Base-by-base conservation (phyloP, 2,329 filamentous ascomycete genomes). In the Cladosporium sp. region DNA sequence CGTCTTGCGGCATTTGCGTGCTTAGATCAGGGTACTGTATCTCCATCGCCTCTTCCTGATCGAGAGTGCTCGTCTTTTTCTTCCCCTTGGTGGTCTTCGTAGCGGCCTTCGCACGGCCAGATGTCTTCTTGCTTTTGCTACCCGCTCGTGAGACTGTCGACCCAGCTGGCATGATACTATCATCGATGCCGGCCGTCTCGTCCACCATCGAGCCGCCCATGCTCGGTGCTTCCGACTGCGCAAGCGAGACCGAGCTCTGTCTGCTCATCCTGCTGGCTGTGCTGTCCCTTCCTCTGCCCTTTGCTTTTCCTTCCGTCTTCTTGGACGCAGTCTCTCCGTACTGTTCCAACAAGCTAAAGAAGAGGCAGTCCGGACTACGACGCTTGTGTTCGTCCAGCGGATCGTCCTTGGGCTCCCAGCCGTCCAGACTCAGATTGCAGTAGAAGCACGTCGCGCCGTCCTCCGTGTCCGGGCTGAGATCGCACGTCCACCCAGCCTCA, bases 361-460 rank as follows among this genome's bases (percentile, higher is more conserved):
- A 97, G 11, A 83, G 77, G 66, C 93, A 98, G 19, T 85, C 77
- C 0, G 89, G 82, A 1, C 85, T 86, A 60, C 93, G 83, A 51
- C 81, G 84, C 62, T 84, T 83, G 66, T 98, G 93, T 67, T 98
- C 93, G 56, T 95, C 84, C 84, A 86, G 81, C 56, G 93, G 93
- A 66, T 95, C 89, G 68, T 98, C 93, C 54, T 85, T 84, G 1
- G 86, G 85, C 66, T 97, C 93, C 93, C 95, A 98, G 6, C 90
- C 90, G 68, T 97, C 92, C 9, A 98, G 79, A 9, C 86, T 89
- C 13, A 97, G 73, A 53, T 87, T 83, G 73, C 93, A 98, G 71
- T 97, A 96, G 28, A 87, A 80, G 67, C 93, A 98, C 9, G 87
- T 93, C 9, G 89, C 88, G 73, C 92, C 88, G 68, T 98, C 93